Evolutionary conservation across 805 yeast genomes (phyloP), one percentile per base, ranked within the genome.

Genomic region (Hanseniaspora clermontiae): DNA sequence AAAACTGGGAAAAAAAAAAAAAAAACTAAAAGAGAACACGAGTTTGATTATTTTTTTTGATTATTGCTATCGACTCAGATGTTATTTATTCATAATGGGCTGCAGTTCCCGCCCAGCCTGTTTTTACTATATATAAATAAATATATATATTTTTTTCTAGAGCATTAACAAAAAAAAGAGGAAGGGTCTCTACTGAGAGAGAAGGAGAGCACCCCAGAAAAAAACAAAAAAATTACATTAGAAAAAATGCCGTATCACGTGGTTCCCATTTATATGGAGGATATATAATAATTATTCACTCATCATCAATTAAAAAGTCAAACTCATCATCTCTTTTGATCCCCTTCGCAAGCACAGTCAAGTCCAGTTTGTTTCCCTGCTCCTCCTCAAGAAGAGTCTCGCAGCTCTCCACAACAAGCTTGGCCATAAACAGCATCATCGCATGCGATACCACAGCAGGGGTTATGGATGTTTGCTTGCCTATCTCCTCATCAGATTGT

Each of bases 401-500:
- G 52, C 87, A 82, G 20, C 95, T 78, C 49, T 86, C 88, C 63
- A 87, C 90, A 51, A 93, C 95, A 57, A 93, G 75, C 55, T 93
- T 81, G 51, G 95, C 87, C 77, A 93, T 80, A 67, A 93, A 93
- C 59, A 88, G 78, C 71, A 93, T 97, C 53, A 93, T 74, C 0
- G 98, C 96, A 60, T 96, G 79, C 8, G 97, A 97, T 9, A 93
- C 96, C 17, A 91, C 91, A n/a, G 91, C 85, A 0, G 99, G 99
- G 2, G 99, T 95, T 1, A 96, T 97, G 66, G 90, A 97, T 3
- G 98, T 96, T 5, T 93, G 97, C 67, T 93, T 93, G 2, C 99
- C 99, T 47, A 93, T 90, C 61, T 93, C 99, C 61, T 93, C 98
- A 69, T 93, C 99, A 32, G 95, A 83, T 3, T 45, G 46, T 67